Conservation (phyloP, 495 filamentous ascomycete species). For the Annulohypoxylon stygium region DNA sequence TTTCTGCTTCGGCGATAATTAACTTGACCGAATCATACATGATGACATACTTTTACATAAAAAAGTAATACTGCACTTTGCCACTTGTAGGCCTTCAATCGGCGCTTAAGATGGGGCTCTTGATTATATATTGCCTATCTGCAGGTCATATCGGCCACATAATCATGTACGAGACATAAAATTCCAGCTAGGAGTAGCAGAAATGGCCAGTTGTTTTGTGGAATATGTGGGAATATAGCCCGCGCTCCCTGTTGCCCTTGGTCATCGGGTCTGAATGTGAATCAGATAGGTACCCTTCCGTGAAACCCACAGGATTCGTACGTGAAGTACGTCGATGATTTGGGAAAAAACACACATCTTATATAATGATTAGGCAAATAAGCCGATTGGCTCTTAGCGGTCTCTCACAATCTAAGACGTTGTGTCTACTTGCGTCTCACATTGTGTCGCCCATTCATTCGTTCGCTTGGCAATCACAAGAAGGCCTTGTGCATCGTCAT, state of each 20-base stretch:
- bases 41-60: slow-evolving; percentile 17
- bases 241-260: background rate
- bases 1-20: background rate
- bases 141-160: slow-evolving; percentile 1
- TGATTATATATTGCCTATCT: background rate
- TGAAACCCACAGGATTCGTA: slow-evolving; percentile 26
- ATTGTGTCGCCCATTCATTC: slow-evolving; percentile 32
- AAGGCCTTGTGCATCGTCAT: slow-evolving; percentile 16
- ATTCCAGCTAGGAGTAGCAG: background rate
- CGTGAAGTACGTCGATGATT: slow-evolving; percentile 26
- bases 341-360: background rate
- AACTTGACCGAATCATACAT: background rate
- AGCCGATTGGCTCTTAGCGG: slow-evolving; percentile 28
- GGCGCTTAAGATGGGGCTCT: background rate
- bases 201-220: background rate
- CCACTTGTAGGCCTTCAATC: background rate
- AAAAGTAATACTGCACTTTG: slow-evolving; percentile 4
- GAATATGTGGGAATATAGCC: slow-evolving; percentile 10
- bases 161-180: background rate
- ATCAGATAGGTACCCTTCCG: slow-evolving; percentile 19
- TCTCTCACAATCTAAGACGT: slow-evolving; percentile 9
- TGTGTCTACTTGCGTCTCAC: slow-evolving; percentile 13
- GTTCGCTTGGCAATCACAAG: slow-evolving; percentile 12
- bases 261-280: slow-evolving; percentile 14
- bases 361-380: slow-evolving; percentile 12